Conservation (phyloP, 495 filamentous ascomycete species). For the Chaetomidium leptoderma region DNA sequence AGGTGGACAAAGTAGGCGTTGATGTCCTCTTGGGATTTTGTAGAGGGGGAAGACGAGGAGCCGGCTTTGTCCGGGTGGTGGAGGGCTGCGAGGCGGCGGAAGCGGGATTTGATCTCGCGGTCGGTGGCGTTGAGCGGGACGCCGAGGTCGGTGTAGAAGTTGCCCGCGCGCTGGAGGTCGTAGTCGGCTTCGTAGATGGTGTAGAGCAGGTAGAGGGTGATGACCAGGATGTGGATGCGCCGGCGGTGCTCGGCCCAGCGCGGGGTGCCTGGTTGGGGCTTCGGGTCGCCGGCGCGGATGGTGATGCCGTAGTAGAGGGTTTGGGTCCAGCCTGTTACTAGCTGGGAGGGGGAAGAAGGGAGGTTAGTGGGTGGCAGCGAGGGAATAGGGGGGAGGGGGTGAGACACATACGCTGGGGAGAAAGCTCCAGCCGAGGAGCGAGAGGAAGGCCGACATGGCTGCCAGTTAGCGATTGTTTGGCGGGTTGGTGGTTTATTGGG, state of each 20-base stretch:
- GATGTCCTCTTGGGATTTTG: conserved; percentile 22
- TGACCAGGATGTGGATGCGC: conserved; percentile 75
- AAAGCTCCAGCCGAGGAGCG: conserved; percentile 73
- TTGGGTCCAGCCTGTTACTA: conserved; percentile 75
- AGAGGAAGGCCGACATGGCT: conserved; percentile 50
- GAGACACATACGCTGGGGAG: conserved; percentile 62
- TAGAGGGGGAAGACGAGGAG: too few relatives aligned
- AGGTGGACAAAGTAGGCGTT: conserved; percentile 71
- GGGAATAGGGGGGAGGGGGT: conserved; percentile 1
- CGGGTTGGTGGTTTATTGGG: not conserved
- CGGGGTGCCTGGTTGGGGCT: conserved; percentile 67
- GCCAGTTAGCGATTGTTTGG: not conserved
- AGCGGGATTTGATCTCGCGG: conserved; percentile 73
- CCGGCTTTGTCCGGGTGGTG: conserved; percentile 92
- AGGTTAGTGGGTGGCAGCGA: not conserved
- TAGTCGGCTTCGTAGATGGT: conserved; percentile 92
- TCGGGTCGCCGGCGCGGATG: conserved; percentile 84
- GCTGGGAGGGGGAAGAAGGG: conserved; percentile 45
- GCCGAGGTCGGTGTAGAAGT: conserved; percentile 74
- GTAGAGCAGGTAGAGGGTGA: conserved; percentile 80
- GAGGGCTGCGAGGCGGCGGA: conserved; percentile 75
- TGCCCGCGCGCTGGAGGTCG: conserved; percentile 60
- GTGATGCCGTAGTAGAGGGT: conserved; percentile 80
- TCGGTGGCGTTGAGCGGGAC: conserved; percentile 66
- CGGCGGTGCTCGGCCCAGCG: conserved; percentile 68